Conservation (phyloP, 1,284 basidiomycete genomes). For the Leccinum subfulvum region DNA sequence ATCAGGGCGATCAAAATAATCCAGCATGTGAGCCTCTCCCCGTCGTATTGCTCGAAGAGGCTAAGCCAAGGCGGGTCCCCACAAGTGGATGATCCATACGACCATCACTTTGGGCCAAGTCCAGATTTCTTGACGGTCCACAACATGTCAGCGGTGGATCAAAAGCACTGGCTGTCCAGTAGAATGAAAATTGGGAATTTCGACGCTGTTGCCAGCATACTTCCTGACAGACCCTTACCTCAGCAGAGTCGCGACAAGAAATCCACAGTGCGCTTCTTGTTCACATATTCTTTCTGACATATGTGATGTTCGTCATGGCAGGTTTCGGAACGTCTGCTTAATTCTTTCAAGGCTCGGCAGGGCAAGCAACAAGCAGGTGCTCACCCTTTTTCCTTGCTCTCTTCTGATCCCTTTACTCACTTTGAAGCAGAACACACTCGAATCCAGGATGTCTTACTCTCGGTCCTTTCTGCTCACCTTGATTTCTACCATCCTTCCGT, state of each 20-base stretch:
- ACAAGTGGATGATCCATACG: slow-evolving; percentile 47
- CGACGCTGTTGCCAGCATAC: slow-evolving; percentile 52
- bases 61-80: slow-evolving; percentile 1
- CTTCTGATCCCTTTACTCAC: slow-evolving; percentile 12
- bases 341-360: slow-evolving; percentile 54
- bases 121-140: slow-evolving; percentile 47
- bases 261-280: slow-evolving; percentile 28
- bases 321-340: slow-evolving; percentile 61
- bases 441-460: slow-evolving; percentile 65
- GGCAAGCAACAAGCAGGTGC: slow-evolving; percentile 53
- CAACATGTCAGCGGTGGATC: slow-evolving; percentile 49
- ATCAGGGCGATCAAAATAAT: slow-evolving; percentile 15
- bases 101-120: slow-evolving; percentile 64
- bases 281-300: not conserved
- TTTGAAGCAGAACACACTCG: slow-evolving; percentile 46
- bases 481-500: slow-evolving; percentile 75
- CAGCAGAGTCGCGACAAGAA: slow-evolving; percentile 27
- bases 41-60: not conserved
- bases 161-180: slow-evolving; percentile 48
- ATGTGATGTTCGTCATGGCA: slow-evolving; percentile 27
- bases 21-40: slow-evolving; percentile 28
- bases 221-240: slow-evolving; percentile 42
- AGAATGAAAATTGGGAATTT: slow-evolving; percentile 46
- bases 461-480: slow-evolving; percentile 62
- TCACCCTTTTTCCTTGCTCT: slow-evolving; percentile 12